Evolutionary conservation across 2,329 filamentous ascomycete species (phyloP).

Genomic region (Sarocladium strictum): DNA sequence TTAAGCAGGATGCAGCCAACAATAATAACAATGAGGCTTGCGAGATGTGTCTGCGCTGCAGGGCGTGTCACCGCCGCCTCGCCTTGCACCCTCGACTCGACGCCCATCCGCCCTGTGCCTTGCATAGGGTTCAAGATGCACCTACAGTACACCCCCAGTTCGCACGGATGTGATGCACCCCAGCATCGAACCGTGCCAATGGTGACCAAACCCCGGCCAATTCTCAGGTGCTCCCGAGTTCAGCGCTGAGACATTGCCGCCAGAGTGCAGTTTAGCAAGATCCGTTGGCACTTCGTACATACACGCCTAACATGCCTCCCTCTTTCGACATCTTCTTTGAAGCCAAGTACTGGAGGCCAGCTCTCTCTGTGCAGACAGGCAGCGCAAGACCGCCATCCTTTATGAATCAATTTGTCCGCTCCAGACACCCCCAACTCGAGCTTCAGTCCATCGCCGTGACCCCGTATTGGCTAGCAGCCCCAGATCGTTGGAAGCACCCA

Average conservation of each 20-base stretch:
- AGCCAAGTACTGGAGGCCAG: too few relatives aligned
- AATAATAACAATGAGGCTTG: slow-evolving; percentile 4
- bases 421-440: not conserved
- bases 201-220: not conserved
- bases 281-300: not conserved
- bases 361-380: not conserved
- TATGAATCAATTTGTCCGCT: not conserved
- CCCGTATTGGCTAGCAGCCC: not conserved
- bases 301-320: not conserved
- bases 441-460: not conserved
- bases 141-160: slow-evolving; percentile 1
- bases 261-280: not conserved
- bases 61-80: not conserved
- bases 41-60: slow-evolving; percentile 1
- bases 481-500: not conserved
- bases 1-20: not conserved
- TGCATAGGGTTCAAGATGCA: not conserved
- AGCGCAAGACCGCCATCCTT: not conserved
- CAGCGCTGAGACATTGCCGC: slow-evolving; percentile 3
- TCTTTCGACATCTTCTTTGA: too few relatives aligned
- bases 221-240: slow-evolving; percentile 4
- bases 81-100: not conserved
- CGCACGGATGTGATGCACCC: slow-evolving; percentile 7
- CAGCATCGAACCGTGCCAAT: slow-evolving; percentile 4
- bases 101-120: slow-evolving; percentile 4